phyloP scores from a whole-genome alignment of 2,329 filamentous ascomycete genomes.

The Penicillium sp. region DNA sequence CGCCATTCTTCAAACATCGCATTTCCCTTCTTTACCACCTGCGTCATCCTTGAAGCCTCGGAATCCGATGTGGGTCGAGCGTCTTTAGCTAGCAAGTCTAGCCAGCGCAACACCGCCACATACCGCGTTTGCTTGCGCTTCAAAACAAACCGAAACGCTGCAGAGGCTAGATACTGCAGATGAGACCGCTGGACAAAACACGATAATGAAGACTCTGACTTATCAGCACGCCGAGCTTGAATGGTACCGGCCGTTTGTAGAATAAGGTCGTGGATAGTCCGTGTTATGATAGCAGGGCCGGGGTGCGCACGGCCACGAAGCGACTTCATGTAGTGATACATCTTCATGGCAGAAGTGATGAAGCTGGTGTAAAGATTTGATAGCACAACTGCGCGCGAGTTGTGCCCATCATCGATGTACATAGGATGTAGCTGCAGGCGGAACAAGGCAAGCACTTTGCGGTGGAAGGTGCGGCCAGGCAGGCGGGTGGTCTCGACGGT shows the following conservation, averaged over 20 bases:
- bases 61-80: conserved; percentile 39
- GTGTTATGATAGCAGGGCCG: conserved; percentile 58
- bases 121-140: conserved; percentile 70
- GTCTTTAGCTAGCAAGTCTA: conserved; percentile 52
- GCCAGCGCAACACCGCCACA: conserved; percentile 64
- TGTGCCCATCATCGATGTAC: conserved; percentile 63
- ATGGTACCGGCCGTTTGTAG: conserved; percentile 65
- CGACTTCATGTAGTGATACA: conserved; percentile 60
- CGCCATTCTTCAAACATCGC: conserved; percentile 39
- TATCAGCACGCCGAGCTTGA: conserved; percentile 46
- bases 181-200: conserved; percentile 63
- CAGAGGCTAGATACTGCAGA: conserved; percentile 63
- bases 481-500: conserved; percentile 73
- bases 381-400: conserved; percentile 66
- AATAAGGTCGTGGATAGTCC: conserved; percentile 64
- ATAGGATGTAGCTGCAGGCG: conserved; percentile 73
- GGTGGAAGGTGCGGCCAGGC: conserved; percentile 75
- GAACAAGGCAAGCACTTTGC: conserved; percentile 73
- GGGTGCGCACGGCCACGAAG: conserved; percentile 58
- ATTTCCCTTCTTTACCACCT: conserved; percentile 36
- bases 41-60: conserved; percentile 34
- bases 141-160: conserved; percentile 69
- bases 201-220: conserved; percentile 38
- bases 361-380: conserved; percentile 75
- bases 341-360: conserved; percentile 73